Conservation (phyloP, 2,329 filamentous ascomycete species). For the Neofusicoccum cordaticola region DNA sequence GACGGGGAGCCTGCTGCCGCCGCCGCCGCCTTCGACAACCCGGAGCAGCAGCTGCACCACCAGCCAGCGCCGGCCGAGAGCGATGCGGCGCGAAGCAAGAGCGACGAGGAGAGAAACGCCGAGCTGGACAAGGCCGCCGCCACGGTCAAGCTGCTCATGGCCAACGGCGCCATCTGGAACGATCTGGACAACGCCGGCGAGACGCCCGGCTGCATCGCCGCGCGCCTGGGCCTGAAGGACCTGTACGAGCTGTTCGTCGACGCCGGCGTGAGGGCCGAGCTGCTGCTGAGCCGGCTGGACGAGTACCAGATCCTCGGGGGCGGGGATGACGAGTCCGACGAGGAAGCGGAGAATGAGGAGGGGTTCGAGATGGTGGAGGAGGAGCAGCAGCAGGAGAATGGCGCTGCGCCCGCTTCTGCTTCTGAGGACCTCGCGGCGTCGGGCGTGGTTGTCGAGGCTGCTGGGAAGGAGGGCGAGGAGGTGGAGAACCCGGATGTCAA, state of each 20-base stretch:
- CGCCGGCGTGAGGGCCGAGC: constrained; percentile 85
- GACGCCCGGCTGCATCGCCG: constrained; percentile 86
- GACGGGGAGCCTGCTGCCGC: constrained; percentile 20
- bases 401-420: constrained; percentile 19
- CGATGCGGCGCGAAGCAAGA: too few species aligned
- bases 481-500: constrained; percentile 35
- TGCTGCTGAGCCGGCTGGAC: constrained; percentile 78
- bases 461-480: constrained; percentile 36
- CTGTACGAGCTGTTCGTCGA: constrained; percentile 83
- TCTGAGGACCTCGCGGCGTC: constrained; percentile 8
- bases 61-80: too few species aligned
- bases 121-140: constrained; percentile 57
- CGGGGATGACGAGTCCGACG: constrained; percentile 50
- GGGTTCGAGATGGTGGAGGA: constrained; percentile 20
- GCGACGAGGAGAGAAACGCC: constrained; percentile 26
- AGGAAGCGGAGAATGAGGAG: constrained; percentile 42
- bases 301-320: constrained; percentile 73
- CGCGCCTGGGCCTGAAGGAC: constrained; percentile 61
- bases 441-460: constrained; percentile 15
- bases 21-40: too few species aligned
- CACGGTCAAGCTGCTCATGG: constrained; percentile 72
- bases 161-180: constrained; percentile 96
- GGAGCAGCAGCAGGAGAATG: constrained; percentile 27
- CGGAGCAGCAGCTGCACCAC: too few species aligned
- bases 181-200: constrained; percentile 83